A percentile compares a stretch with the other conserved stretches of the same genome.
These are phyloP conservation scores for Penicillium sp. DNA, from an alignment of 2,329 filamentous ascomycete species.

Conservation along the genomic window DNA sequence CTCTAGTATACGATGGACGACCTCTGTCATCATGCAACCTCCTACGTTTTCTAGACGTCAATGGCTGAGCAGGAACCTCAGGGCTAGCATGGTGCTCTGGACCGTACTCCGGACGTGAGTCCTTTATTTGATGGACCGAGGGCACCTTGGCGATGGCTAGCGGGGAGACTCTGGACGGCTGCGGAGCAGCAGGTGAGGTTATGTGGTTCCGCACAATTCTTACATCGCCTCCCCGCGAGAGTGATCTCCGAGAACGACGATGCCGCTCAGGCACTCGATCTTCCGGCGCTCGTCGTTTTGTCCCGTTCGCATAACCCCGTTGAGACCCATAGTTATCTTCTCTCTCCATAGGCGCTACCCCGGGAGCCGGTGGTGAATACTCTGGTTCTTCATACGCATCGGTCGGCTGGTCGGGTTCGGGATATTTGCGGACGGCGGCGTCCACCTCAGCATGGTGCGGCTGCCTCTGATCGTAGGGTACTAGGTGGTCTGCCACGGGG, in stretches of 20 bases:
- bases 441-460: constrained; percentile 19
- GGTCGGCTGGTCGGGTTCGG: no score
- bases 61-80: constrained; percentile 36
- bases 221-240: no score
- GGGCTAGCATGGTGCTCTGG: constrained; percentile 22
- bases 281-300: no score
- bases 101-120: constrained; percentile 34
- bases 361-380: constrained; percentile 42
- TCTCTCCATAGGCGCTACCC: constrained; percentile 36
- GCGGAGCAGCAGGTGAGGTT: constrained; percentile 63
- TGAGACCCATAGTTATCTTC: no score
- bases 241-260: no score
- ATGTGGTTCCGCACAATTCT: constrained; percentile 65
- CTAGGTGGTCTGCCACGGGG: constrained; percentile 31
- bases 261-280: no score
- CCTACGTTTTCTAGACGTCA: constrained; percentile 47
- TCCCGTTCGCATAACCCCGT: no score
- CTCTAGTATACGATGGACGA: constrained; percentile 28
- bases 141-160: constrained; percentile 47
- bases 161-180: constrained; percentile 60
- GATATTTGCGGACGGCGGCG: constrained; percentile 8
- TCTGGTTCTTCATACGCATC: constrained; percentile 37
- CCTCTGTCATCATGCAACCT: constrained; percentile 35
- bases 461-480: constrained; percentile 25
- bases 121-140: constrained; percentile 49